phyloP scores from a whole-genome alignment of 768 basidiomycete genomes.

The Candolleomyces aberdarensis region DNA sequence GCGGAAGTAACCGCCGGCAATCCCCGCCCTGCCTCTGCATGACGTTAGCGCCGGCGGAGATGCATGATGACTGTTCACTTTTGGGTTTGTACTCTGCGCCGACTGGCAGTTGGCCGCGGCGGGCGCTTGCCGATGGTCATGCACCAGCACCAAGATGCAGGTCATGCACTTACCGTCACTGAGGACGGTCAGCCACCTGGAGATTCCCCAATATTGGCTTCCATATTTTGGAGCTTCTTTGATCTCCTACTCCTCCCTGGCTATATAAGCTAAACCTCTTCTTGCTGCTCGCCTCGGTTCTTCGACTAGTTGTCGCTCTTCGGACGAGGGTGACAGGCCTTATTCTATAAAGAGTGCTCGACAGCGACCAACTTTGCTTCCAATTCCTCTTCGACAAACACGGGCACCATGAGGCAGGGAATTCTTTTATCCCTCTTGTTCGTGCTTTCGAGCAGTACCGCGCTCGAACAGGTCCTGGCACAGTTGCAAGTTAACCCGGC shows the following conservation, averaged over 20 bases:
- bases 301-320: not conserved
- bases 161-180: too few species aligned
- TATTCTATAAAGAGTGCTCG: too few species aligned
- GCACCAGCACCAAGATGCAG: too few species aligned
- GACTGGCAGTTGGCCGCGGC: too few species aligned
- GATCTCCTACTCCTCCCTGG: not conserved
- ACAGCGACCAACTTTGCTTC: not conserved
- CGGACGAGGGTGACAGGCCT: too few species aligned
- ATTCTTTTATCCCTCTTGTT: not conserved
- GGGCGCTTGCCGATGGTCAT: too few species aligned
- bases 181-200: not conserved
- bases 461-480: not conserved
- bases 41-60: too few species aligned
- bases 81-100: too few species aligned
- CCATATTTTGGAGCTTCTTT: not conserved
- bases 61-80: too few species aligned
- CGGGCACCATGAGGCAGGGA: not conserved
- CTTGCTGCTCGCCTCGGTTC: not conserved
- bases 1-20: too few species aligned
- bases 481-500: not conserved
- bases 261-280: not conserved
- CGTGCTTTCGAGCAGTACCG: not conserved
- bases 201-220: not conserved
- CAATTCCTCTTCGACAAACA: not conserved
- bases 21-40: too few species aligned